Evolutionary conservation across 116 monocot species (phyloP), one percentile per base, ranked within the genome.

Genomic region (Zostera marina): DNA sequence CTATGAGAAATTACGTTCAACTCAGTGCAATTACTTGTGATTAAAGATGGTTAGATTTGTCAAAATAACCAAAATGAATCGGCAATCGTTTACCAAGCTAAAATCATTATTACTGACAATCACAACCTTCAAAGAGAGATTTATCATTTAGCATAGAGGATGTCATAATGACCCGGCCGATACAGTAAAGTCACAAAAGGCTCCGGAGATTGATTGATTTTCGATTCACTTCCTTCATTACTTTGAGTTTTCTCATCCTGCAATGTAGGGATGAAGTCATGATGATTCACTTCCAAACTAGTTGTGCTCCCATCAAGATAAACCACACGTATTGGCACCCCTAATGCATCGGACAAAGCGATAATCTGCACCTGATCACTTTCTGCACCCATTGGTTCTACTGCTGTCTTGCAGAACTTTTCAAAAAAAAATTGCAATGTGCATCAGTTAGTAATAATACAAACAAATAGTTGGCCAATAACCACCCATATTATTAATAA

Each of bases 321-420:
- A 22, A 84, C 75, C 17, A 99, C 87, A 25, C 91, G 86, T 42
- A 87, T 79, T 0, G 91, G 56, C 53, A 99, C 99, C 7, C 87
- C 87, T 40, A 99, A 62, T 7, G 87, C 83, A 72, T 99, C 91
- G 1, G 77, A 81, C 24, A 99, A 60, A 8, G 99, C 99, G 14
- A 64, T 99, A 19, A 99, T 87, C 73, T 99, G 99, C 44, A 99
- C 71, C 23, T 99, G 81, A 44, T 99, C 99, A 25, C 91, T 81
- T 51, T 99, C 99, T 77, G 83, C 91, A 4, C 84, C 87, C 99
- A 99, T 99, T 8, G 84, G 87, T 73, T 99, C 99, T 64, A 99
- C 91, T 5, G 84, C 75, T 47, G 68, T 63, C 74, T 84, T 87
- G 76, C 91, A 91, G 59, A 99, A 99, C 99, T 99, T 67, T 41